These are phyloP conservation scores for Yamadazyma aaseri DNA, from an alignment of 1,139 yeast species.

Conservation along the genomic window DNA sequence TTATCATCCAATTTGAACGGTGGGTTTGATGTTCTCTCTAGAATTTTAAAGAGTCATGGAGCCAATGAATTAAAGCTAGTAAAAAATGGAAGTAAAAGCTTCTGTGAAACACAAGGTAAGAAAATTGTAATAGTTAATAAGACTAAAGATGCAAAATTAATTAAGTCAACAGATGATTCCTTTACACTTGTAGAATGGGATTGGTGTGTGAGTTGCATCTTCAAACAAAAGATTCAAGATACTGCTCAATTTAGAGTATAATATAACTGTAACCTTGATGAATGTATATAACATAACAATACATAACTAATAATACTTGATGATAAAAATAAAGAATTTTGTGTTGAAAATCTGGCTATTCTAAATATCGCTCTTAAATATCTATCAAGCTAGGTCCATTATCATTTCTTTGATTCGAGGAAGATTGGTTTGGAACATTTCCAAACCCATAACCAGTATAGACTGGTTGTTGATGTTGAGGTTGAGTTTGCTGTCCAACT, in stretches of 20 bases:
- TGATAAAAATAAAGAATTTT: too few species aligned
- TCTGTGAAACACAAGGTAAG: conserved; percentile 16
- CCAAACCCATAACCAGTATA: conserved; percentile 96
- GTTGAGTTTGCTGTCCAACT: conserved; percentile 12
- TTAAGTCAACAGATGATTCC: conserved; percentile 34
- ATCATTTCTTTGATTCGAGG: conserved; percentile 24
- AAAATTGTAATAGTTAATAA: conserved; percentile 36
- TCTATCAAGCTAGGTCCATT: conserved; percentile 52
- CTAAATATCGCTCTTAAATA: conserved; percentile 22
- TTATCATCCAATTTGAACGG: conserved; percentile 67
- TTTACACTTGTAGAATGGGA: conserved; percentile 59
- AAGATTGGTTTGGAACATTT: conserved; percentile 38
- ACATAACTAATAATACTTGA: not conserved
- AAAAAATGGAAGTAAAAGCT: conserved; percentile 10
- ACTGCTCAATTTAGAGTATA: conserved; percentile 20
- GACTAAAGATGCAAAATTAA: conserved; percentile 44
- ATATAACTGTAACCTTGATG: not conserved
- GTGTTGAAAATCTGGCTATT: too few species aligned
- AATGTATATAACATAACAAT: not conserved
- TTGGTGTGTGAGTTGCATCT: conserved; percentile 63
- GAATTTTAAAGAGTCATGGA: conserved; percentile 70
- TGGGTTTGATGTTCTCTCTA: conserved; percentile 57
- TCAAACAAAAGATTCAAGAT: conserved; percentile 40
- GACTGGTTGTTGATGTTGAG: conserved; percentile 33
- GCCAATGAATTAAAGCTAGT: conserved; percentile 30